phyloP scores from a whole-genome alignment of 305 asterid species.

The Lippia alba region DNA sequence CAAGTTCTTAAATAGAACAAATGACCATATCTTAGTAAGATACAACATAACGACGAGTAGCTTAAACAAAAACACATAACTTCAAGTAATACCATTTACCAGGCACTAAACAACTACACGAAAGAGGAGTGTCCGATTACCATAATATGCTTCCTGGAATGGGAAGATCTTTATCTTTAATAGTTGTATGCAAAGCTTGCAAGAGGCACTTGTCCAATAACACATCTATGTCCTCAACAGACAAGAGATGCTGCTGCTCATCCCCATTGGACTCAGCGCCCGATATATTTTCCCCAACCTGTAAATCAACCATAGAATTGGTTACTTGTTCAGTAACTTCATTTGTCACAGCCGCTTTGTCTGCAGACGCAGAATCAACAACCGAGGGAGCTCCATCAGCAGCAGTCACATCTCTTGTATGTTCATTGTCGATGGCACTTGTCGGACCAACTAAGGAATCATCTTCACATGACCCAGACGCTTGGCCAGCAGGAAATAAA shows the following conservation, averaged over 20 bases:
- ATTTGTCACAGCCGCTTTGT: constrained; percentile 38
- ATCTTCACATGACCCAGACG: constrained; percentile 63
- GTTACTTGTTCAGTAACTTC: constrained; percentile 61
- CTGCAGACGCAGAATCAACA: constrained; percentile 41
- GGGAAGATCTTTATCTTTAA: constrained; percentile 90
- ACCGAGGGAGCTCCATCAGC: constrained; percentile 42
- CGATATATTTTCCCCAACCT: constrained; percentile 51
- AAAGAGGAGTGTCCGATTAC: constrained; percentile 44
- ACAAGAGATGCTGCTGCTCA: constrained; percentile 56
- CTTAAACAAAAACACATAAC: constrained; percentile 14
- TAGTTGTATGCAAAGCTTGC: constrained; percentile 83
- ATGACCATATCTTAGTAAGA: constrained; percentile 8
- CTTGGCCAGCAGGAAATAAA: constrained; percentile 46
- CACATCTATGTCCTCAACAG: constrained; percentile 75
- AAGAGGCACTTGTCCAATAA: constrained; percentile 88
- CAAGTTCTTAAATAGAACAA: constrained; percentile 18
- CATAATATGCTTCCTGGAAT: constrained; percentile 89
- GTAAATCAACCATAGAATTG: constrained; percentile 55
- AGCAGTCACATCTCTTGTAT: constrained; percentile 41
- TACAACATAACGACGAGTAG: not conserved
- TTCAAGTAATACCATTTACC: constrained; percentile 23
- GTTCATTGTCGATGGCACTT: constrained; percentile 44
- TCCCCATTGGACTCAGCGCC: constrained; percentile 52
- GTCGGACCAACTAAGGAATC: constrained; percentile 51
- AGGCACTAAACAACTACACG: constrained; percentile 21